Base-by-base conservation (phyloP, 306 rosid species). In the Trifolium fragiferum region DNA sequence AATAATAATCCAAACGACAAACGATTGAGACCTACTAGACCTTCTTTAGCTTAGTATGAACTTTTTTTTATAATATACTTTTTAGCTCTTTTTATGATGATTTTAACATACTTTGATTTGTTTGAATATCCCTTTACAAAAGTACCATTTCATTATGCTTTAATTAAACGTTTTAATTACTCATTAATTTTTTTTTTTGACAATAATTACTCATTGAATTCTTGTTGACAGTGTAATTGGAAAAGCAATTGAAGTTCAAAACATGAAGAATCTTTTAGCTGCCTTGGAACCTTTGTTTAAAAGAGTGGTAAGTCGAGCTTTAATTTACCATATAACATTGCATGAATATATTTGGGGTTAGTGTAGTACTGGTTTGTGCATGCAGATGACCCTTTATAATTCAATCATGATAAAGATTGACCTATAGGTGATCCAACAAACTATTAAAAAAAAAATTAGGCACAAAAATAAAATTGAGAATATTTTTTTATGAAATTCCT, bases 1-100 rank as follows among this genome's bases (percentile, higher is more conserved):
- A 81, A 68, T 21, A 83, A 86, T 64, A 82, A 68, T 27, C 81
- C 76, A 8, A 20, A 11, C 8, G 92, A 87, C 66, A 87, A 80
- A 74, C 71, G 84, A 19, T 76, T 77, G 62, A 87, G 64, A 66
- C 72, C 90, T 7, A 76, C 81, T 58, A 73, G 35, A 27, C 78
- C 84, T 54, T 75, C 89, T 80, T 83, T 91, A 53, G 88, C 98
- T 21, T 91, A 95, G 98, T 94, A 90, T 16, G 97, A 49, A 18
- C 43, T 25, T 27, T 9, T 25, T 12, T n/a, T 4, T 10, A 6
- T 44, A 30, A 30, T 53, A 70, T 38, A 41, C 37, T 43, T 18
- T 54, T 20, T 47, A 51, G 16, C 40, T 47, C 2, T 25, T 61
- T 4, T 57, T 37, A 23, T 23, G 8, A 55, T 25, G 2, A 25